Evolutionary conservation across 139 green algal species (phyloP), one percentile per base, ranked within the genome.

Genomic region (Chlorella sp.): DNA sequence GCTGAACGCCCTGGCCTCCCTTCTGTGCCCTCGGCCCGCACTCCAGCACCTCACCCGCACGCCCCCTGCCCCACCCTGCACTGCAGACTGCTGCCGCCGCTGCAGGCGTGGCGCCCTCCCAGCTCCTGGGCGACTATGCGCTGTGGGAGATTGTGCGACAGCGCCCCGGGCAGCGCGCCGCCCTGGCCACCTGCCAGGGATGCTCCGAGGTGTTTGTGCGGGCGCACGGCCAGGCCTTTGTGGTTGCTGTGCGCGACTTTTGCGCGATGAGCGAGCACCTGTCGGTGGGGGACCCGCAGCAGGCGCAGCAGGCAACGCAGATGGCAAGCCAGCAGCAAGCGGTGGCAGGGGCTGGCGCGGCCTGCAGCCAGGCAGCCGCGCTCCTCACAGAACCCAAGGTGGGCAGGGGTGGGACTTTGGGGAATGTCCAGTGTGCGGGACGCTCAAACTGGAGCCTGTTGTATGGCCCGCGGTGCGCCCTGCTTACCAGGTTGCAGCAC

Each of bases 121-220:
- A 87, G 85, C 78, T 92, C 16, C 28, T 71, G 26, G 57, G 57
- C 34, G 89, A 92, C 69, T 77, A 66, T 34, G 37, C 85, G 34
- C 89, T 92, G 76, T 91, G 85, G 89, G 89, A 92, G 81, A 81
- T 92, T 34, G 75, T 73, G 68, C 80, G 85, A 30, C 77, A 34
- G 81, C 89, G 89, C 3, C 85, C 89, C 18, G 86, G 61, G 39
- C 26, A 81, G 36, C 37, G 12, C 1, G 34, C 76, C 12, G 39
- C 32, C 48, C 89, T 92, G 34, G 64, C 69, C 42, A 16, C 57
- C 48, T 90, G 82, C 42, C 34, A 88, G 34, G 89, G 89, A 34
- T 92, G 85, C 81, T 71, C 71, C 37, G 53, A 81, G 40, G 26
- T 66, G 16, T 91, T 92, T 40, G 34, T 91, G 18, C 53, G 34